Base-by-base conservation (phyloP, 1,139 yeast species). In the Williopsis jadinii region DNA sequence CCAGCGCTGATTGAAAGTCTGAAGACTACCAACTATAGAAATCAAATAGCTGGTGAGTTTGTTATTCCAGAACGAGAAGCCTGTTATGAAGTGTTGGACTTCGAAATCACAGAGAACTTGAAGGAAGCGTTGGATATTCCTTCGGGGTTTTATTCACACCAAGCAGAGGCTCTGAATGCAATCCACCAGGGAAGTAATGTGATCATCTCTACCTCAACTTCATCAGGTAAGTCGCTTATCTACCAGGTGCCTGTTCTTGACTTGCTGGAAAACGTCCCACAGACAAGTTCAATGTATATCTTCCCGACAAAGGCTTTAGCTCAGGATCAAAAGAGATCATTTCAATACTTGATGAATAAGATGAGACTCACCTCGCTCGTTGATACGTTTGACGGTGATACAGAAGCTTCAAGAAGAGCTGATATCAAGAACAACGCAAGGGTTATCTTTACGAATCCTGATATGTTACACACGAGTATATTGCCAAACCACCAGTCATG, bases 281-380 rank as follows among this genome's bases (percentile, higher is more conserved):
- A 75, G 8, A 63, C 84, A 1, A 84, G 95, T 0, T 87, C 95
- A 3, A 70, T 94, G 66, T 87, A 85, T 53, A 80, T 92, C 9
- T 92, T 92, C 55, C 98, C 99, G 1, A 92, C 99, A 0, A 92
- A 92, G 56, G 98, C 99, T 0, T 67, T 92, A 37, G 97, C 98
- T 0, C 98, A 92, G 58, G 98, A 92, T 65, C 99, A 92, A 61
- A 82, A 81, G 54, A 68, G 95, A 39, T 81, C 95, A 11, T 67
- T 94, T 41, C 70, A 72, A 40, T 76, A 73, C 29, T 65, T 88
- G n/a, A 64, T 86, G 27, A 60, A 62, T 6, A 59, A 63, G 32
- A 65, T 81, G 35, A 71, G 71, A 1, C 44, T 63, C 2, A 59
- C 66, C 32, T 43, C 61, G 12, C 43, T 66, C 5, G 84, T 83